These are phyloP conservation scores for Flaveria sonorensis DNA, from an alignment of 129 eudicot genomes.

Conservation along the genomic window DNA sequence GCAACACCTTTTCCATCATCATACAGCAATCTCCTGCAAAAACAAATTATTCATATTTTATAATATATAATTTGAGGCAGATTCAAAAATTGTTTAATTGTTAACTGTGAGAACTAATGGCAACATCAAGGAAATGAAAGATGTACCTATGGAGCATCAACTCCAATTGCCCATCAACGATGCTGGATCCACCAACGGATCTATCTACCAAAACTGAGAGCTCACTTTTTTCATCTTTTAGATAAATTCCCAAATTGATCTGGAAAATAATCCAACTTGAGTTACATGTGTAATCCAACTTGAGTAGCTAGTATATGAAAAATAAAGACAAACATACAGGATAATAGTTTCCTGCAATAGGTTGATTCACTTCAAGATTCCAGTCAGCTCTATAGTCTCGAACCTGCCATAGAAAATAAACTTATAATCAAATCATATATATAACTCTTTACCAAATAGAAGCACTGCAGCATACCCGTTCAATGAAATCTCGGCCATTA, in stretches of 20 bases:
- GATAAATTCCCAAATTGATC: slow-evolving; percentile 86
- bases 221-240: slow-evolving; percentile 74
- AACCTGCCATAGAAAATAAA: slow-evolving; percentile 50
- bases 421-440: not conserved
- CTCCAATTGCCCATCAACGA: slow-evolving; percentile 86
- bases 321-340: slow-evolving; percentile 62
- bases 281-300: slow-evolving; percentile 12
- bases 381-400: slow-evolving; percentile 92
- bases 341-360: slow-evolving; percentile 95
- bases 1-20: slow-evolving; percentile 97
- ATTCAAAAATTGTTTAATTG: not conserved
- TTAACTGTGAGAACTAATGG: not conserved
- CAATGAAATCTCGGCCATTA: no score
- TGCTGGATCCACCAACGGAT: slow-evolving; percentile 93
- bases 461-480: no score
- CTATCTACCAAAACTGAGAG: slow-evolving; percentile 89
- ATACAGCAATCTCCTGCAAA: slow-evolving; percentile 75
- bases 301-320: not conserved
- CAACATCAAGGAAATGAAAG: not conserved
- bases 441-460: no score
- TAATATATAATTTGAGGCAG: not conserved
- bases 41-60: not conserved
- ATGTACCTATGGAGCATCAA: slow-evolving; percentile 85
- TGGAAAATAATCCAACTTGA: slow-evolving; percentile 35
- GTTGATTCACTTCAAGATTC: slow-evolving; percentile 92